These are phyloP conservation scores for Arxiozyma slooffiae DNA, from an alignment of 1,139 yeast species.

Conservation along the genomic window DNA sequence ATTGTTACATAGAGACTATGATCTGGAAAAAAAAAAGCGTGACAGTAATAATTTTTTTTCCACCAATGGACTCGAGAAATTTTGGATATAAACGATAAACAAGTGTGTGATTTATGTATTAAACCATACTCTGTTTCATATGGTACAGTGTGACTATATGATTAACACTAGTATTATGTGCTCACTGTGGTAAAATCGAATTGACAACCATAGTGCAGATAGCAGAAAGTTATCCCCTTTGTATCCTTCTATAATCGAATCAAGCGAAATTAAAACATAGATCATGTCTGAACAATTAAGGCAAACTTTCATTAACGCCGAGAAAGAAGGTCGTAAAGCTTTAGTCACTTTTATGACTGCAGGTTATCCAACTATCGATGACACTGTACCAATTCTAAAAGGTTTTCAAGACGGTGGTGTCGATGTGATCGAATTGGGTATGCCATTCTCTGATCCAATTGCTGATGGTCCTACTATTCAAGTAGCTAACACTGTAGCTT, in stretches of 20 bases:
- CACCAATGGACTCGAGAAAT: too few relatives aligned
- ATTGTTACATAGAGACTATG: not conserved
- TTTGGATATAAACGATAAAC: too few relatives aligned
- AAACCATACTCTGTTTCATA: too few relatives aligned
- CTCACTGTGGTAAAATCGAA: too few relatives aligned
- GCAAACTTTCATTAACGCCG: conserved; percentile 64
- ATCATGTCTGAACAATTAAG: conserved; percentile 57
- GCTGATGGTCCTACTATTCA: conserved; percentile 98
- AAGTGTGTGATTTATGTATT: too few relatives aligned
- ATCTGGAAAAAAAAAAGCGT: too few relatives aligned
- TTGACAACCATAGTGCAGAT: not conserved
- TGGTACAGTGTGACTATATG: too few relatives aligned
- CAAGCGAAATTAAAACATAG: not conserved
- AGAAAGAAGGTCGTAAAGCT: conserved; percentile 71
- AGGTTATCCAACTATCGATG: conserved; percentile 82
- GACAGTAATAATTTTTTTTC: too few relatives aligned
- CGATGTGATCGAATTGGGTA: conserved; percentile 86
- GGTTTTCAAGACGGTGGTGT: conserved; percentile 94
- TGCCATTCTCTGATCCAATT: conserved; percentile 97
- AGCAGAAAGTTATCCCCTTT: not conserved
- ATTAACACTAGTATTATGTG: too few relatives aligned
- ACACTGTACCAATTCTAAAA: conserved; percentile 73
- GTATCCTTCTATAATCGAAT: too few relatives aligned
- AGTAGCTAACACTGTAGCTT: conserved; percentile 67
- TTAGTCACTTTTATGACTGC: conserved; percentile 89